Evolutionary conservation across 1,284 basidiomycete species (phyloP).

Genomic region (Marasmius sp.): DNA sequence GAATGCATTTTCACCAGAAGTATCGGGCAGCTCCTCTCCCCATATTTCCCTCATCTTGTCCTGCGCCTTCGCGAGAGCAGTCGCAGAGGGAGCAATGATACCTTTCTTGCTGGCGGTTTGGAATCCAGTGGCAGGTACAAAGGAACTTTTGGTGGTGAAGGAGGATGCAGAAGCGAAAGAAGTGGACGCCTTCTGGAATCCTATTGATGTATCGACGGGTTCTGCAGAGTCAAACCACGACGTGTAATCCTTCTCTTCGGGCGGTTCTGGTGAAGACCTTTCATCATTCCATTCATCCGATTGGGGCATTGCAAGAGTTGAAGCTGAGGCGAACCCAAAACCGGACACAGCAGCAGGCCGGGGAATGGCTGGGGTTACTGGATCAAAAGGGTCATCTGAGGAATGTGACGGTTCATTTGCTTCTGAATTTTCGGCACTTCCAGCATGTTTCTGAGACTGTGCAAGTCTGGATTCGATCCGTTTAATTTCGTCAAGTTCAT

Average conservation of each 20-base stretch:
- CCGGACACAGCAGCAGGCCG: conserved; percentile 14
- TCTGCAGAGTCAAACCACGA: conserved; percentile 53
- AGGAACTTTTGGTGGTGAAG: neutral
- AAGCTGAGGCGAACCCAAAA: conserved; percentile 21
- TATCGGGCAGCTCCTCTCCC: conserved; percentile 40
- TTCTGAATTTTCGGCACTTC: neutral
- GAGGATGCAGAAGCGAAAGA: conserved; percentile 9
- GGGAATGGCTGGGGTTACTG: conserved; percentile 10
- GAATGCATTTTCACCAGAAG: conserved; percentile 20
- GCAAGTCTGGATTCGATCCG: conserved; percentile 48
- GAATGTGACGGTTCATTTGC: neutral
- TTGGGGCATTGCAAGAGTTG: conserved; percentile 11
- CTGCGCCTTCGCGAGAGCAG: conserved; percentile 56
- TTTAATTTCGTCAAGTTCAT: conserved; percentile 58
- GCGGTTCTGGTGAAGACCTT: conserved; percentile 41
- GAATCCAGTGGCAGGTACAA: conserved; percentile 1
- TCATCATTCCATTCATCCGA: conserved; percentile 16
- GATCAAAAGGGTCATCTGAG: conserved; percentile 39
- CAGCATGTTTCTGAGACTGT: conserved; percentile 26
- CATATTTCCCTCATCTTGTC: conserved; percentile 53
- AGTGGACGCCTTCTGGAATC: conserved; percentile 35
- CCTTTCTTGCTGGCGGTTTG: conserved; percentile 31
- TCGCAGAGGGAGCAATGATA: conserved; percentile 52
- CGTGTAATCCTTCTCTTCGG: conserved; percentile 46
- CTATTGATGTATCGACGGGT: conserved; percentile 21